Evolutionary conservation across 1,284 basidiomycete species (phyloP).

Genomic region (Papiliotrema fonsecae): DNA sequence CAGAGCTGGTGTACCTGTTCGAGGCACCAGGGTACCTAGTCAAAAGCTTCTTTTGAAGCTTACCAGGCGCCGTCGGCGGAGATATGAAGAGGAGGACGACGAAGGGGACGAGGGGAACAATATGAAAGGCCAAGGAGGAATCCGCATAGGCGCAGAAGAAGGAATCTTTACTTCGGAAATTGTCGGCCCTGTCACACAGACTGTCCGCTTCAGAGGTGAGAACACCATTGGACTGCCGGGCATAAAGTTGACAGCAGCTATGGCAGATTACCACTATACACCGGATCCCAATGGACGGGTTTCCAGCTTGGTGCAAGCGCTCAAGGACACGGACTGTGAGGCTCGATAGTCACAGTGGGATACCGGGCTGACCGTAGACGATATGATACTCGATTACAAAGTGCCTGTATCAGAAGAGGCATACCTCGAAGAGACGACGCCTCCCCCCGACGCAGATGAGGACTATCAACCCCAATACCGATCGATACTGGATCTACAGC

Average conservation of each 20-base stretch:
- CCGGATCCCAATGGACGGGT: conserved; percentile 67
- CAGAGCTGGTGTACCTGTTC: conserved; percentile 72
- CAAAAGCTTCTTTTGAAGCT: conserved; percentile 78
- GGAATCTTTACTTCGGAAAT: conserved; percentile 77
- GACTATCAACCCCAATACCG: conserved; percentile 13
- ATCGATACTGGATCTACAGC: conserved; percentile 37
- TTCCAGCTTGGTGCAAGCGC: conserved; percentile 61
- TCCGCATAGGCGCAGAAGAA: conserved; percentile 47
- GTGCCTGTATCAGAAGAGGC: conserved; percentile 65
- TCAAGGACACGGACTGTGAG: conserved; percentile 74
- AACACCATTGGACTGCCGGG: conserved; percentile 10
- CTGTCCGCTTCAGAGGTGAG: conserved; percentile 83
- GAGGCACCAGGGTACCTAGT: conserved; percentile 67
- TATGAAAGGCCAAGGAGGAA: not conserved
- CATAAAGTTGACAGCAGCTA: conserved; percentile 53
- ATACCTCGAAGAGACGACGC: conserved; percentile 43
- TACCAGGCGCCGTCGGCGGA: conserved; percentile 52
- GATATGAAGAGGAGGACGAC: conserved; percentile 11
- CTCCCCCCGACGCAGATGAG: conserved; percentile 13
- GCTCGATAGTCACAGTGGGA: not conserved
- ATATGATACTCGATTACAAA: conserved; percentile 62
- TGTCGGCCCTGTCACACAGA: conserved; percentile 70
- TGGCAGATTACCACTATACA: conserved; percentile 86
- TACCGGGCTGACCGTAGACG: conserved; percentile 53
- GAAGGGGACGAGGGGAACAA: conserved; percentile 14